Evolutionary conservation across 2,329 filamentous ascomycete genomes (phyloP).

Genomic region (Arthrobotrys musiformis): DNA sequence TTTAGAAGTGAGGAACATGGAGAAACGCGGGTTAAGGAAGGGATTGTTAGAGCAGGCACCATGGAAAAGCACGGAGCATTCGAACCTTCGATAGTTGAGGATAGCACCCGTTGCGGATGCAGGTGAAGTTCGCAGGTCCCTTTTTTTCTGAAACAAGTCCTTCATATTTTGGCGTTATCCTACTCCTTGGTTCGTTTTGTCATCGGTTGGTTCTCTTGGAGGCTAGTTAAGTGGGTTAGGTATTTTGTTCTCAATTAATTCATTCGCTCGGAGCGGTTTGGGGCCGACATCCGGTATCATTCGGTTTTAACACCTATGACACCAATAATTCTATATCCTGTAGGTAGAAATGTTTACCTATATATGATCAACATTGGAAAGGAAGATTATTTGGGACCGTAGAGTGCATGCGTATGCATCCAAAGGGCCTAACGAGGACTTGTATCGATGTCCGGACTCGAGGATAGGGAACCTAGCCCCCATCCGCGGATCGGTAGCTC

Average conservation of each 20-base stretch:
- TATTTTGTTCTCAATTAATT: no score
- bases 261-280: not conserved
- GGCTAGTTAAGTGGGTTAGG: not conserved
- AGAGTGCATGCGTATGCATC: no score
- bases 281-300: not conserved
- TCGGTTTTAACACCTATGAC: not conserved
- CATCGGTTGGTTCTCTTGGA: not conserved
- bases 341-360: not conserved
- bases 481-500: no score
- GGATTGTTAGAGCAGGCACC: conserved; percentile 38
- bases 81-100: conserved; percentile 12
- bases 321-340: not conserved
- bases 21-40: conserved; percentile 21
- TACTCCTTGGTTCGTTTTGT: not conserved
- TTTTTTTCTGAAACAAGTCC: not conserved
- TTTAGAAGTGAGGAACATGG: conserved; percentile 32
- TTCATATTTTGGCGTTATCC: not conserved
- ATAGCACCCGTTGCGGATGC: conserved; percentile 27
- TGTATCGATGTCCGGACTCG: no score
- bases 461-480: no score
- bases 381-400: no score
- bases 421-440: no score
- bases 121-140: not conserved
- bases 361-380: not conserved
- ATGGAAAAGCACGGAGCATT: conserved; percentile 49